Base-by-base conservation (phyloP, 257 asterid genomes). In the Solanum rostratum region DNA sequence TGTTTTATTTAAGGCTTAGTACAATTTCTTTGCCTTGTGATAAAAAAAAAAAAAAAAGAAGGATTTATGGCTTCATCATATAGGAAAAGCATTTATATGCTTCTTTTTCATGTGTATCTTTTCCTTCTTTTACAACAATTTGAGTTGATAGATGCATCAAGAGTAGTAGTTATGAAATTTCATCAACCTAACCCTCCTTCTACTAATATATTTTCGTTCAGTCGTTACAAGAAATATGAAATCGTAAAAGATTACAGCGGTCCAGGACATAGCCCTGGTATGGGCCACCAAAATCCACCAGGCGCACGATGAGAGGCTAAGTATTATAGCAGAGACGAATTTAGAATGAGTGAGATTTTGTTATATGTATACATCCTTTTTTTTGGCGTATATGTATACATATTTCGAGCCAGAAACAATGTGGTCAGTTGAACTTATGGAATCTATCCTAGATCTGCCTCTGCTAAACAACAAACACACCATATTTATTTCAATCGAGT, bases 241-340 rank as follows among this genome's bases (percentile, higher is more conserved):
- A 2, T 46, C 5, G 43, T 14, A 24, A 49, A 46, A 46, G 81
- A 76, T 76, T 49, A 76, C 30, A 46, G 8, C 1, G 81, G 81
- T 49, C 81, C 81, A 76, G 81, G 81, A 8, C 81, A 76, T 49
- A 76, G 81, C 22, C 81, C 81, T 24, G 81, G 81, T 14, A 76
- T 76, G 81, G 81, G 81, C 81, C 81, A 76, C 41, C 8, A 76
- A 24, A 27, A 76, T 76, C 81, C 81, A 46, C 81, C 62, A 14
- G 62, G 81, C 24, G 60, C 10, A 1, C 2, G 62, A 27, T 46
- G 81, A 74, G 3, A 3, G 6, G 11, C 10, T 69, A 19, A 69
- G 4, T 37, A 37, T 0, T 16, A 30, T 7, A 10, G 6, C 4
- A 65, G 5, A 68, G 49, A 1, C 7, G 4, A 68, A 18, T 8